Evolutionary conservation across 176 grass and related monocot species (phyloP).

Genomic region (Phragmites australis): DNA sequence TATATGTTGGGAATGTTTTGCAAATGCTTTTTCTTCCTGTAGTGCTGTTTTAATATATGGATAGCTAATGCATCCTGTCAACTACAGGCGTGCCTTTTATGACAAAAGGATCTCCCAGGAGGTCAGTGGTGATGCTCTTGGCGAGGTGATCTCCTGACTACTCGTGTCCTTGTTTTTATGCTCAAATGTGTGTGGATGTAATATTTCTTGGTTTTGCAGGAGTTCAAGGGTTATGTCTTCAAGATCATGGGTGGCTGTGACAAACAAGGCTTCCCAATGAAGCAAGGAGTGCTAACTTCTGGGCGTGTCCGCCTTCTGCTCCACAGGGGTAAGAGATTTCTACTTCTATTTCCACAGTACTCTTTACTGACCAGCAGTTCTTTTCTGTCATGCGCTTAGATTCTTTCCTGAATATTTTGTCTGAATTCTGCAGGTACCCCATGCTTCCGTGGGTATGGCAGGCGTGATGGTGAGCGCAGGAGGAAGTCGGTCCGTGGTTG

Average conservation of each 20-base stretch:
- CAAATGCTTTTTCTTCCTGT: background rate
- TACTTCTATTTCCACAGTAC: background rate
- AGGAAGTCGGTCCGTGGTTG: conserved; percentile 94
- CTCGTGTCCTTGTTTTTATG: background rate
- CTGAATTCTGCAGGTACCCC: conserved; percentile 61
- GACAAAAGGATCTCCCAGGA: conserved; percentile 96
- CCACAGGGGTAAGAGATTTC: conserved; percentile 58
- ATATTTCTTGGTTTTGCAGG: conserved; percentile 47
- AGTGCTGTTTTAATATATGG: background rate
- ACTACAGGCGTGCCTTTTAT: conserved; percentile 62
- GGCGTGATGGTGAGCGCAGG: conserved; percentile 83
- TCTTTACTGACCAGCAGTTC: background rate
- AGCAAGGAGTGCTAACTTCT: conserved; percentile 80
- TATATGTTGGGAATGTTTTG: background rate
- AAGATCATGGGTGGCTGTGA: conserved; percentile 96
- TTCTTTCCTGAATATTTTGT: background rate
- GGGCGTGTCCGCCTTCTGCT: conserved; percentile 88
- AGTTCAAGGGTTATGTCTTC: conserved; percentile 89
- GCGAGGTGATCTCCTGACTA: conserved; percentile 49
- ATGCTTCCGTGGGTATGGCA: conserved; percentile 86
- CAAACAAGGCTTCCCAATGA: conserved; percentile 95
- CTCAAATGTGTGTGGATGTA: background rate
- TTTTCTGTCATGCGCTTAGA: background rate
- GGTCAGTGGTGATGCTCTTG: conserved; percentile 67
- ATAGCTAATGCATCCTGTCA: background rate